These are phyloP conservation scores for Xylariaceae sp. DNA, from an alignment of 2,329 filamentous ascomycete genomes.

Conservation along the genomic window DNA sequence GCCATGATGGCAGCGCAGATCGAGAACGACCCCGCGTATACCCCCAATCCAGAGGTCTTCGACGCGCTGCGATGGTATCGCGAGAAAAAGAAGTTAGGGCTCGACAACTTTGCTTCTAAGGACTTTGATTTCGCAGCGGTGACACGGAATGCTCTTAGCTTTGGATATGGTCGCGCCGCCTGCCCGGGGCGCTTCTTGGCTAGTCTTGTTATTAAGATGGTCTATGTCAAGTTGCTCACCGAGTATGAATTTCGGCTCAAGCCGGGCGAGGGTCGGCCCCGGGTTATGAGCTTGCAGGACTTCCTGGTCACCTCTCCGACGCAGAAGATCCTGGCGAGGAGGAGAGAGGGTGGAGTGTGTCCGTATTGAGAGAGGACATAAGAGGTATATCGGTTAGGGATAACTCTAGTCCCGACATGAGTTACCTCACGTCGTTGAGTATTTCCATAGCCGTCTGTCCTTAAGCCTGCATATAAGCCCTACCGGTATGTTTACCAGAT, in stretches of 20 bases:
- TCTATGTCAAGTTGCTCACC: slow-evolving; percentile 27
- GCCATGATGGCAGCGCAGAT: not conserved
- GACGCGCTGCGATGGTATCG: slow-evolving; percentile 4
- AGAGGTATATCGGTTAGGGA: too few relatives aligned
- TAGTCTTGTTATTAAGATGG: slow-evolving; percentile 30
- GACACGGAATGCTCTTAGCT: slow-evolving; percentile 30
- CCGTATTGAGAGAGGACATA: slow-evolving; percentile 1
- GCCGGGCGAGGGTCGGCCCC: slow-evolving; percentile 21
- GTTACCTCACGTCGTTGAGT: too few relatives aligned
- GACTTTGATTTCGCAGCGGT: slow-evolving; percentile 25
- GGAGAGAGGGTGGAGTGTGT: not conserved
- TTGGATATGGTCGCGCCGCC: slow-evolving; percentile 36
- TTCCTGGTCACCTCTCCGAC: slow-evolving; percentile 24
- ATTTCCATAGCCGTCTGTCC: too few relatives aligned
- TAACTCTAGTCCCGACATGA: too few relatives aligned
- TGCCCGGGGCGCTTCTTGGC: slow-evolving; percentile 36
- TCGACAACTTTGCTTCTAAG: not conserved
- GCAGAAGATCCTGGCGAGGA: slow-evolving; percentile 8
- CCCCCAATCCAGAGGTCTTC: not conserved
- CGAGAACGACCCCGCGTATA: not conserved
- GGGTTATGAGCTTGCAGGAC: slow-evolving; percentile 24
- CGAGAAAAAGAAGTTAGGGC: slow-evolving; percentile 23
- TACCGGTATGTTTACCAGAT: too few relatives aligned
- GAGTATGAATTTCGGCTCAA: slow-evolving; percentile 30
- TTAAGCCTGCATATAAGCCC: too few relatives aligned